Evolutionary conservation across 2,329 filamentous ascomycete genomes (phyloP).

Genomic region (Escovopsis sp.): DNA sequence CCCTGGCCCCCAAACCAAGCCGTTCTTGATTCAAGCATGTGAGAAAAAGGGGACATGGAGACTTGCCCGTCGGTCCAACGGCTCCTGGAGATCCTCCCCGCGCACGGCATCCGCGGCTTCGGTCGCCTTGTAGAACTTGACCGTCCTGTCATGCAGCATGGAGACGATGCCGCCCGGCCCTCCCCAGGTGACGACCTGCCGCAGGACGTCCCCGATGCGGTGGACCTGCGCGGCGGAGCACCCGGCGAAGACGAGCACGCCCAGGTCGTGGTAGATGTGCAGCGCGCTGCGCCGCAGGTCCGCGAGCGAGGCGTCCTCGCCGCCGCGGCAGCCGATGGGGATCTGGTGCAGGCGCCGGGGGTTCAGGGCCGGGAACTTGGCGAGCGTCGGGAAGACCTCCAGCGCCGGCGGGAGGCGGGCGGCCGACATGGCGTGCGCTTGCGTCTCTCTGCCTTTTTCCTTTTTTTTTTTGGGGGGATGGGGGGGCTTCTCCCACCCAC

Average conservation of each 20-base stretch:
- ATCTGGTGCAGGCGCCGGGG: slow-evolving; percentile 7
- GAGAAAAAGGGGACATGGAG: neutral
- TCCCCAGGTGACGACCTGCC: slow-evolving; percentile 4
- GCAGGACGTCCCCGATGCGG: slow-evolving; percentile 12
- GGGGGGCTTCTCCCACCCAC: no score
- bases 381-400: slow-evolving; percentile 11
- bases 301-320: neutral
- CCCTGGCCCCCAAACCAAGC: neutral
- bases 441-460: no score
- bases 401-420: slow-evolving; percentile 7
- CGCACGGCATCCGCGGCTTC: neutral
- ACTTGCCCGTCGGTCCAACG: slow-evolving; percentile 6
- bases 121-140: slow-evolving; percentile 1
- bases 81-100: slow-evolving; percentile 2
- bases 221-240: slow-evolving; percentile 9
- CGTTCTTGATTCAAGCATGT: neutral
- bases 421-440: neutral
- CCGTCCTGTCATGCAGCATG: slow-evolving; percentile 3
- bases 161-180: slow-evolving; percentile 6
- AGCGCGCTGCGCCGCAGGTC: slow-evolving; percentile 1
- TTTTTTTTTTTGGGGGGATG: no score
- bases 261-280: slow-evolving; percentile 18
- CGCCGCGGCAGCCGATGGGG: slow-evolving; percentile 5
- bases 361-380: slow-evolving; percentile 9
- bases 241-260: slow-evolving; percentile 17